Base-by-base conservation (phyloP, 768 basidiomycete genomes). In the Clitopilus hobsonii region DNA sequence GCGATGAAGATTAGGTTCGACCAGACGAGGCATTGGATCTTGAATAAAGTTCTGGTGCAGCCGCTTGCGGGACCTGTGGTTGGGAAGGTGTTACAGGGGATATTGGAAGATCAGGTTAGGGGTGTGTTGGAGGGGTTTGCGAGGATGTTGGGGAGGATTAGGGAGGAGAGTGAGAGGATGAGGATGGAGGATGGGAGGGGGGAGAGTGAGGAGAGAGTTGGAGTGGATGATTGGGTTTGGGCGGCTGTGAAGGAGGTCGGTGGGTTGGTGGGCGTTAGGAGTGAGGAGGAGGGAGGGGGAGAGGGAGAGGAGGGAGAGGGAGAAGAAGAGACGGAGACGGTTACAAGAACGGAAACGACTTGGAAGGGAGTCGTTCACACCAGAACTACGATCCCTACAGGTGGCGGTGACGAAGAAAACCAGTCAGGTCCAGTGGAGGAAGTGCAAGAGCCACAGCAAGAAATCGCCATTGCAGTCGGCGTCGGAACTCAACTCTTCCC, bases 1-100 rank as follows among this genome's bases (percentile, higher is more conserved):
- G 70, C 68, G 5, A 61, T 74, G 6, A 56, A 58, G 3, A 68
- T 75, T 51, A 56, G 56, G 45, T 62, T 77, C 38, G 63, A 67
- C 26, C 53, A 69, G 52, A 74, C 71, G 57, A 64, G 67, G 49
- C 74, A 76, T 50, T 75, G 72, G 72, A 66, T 75, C 30, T 51
- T 75, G 20, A 75, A 74, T 58, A 75, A 69, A 23, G 45, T 69
- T 7, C 45, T 73, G 5, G 56, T 74, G 18, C 69, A 74, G 53
- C 72, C 70, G 0, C 64, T 75, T 18, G 68, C 70, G 0, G 69
- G 68, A 5, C 69, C 73, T 0, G 32, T 67, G 0, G 65, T 74
- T 8, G 59, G 63, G 3, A 55, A 62, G 8, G 48, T 72, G 29
- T 57, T 69, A 38, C 60, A 65, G 53, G 53, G 52, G 5, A 56